These are phyloP conservation scores for Phallus indusiatus DNA, from an alignment of 768 basidiomycete genomes.

Conservation along the genomic window DNA sequence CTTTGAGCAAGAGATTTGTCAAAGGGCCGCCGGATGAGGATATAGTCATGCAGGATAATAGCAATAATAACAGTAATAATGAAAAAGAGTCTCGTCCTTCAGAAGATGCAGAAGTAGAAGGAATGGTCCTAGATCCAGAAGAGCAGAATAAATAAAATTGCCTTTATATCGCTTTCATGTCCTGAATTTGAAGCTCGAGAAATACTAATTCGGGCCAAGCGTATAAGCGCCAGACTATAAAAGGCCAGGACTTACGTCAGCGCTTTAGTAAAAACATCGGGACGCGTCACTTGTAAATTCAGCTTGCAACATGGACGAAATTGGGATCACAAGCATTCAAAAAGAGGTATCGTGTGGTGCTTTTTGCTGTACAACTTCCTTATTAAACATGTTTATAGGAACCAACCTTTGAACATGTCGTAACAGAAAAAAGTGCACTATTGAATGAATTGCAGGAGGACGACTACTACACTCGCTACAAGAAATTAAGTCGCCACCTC, in stretches of 20 bases:
- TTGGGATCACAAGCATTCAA: slow-evolving; percentile 69
- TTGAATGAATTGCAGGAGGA: slow-evolving; percentile 81
- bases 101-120: slow-evolving; percentile 14
- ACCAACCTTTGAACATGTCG: slow-evolving; percentile 79
- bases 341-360: slow-evolving; percentile 51
- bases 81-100: not conserved
- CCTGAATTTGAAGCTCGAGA: too few species aligned
- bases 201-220: too few species aligned
- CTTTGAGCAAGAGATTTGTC: slow-evolving; percentile 14
- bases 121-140: slow-evolving; percentile 14
- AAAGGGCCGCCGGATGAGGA: slow-evolving; percentile 7
- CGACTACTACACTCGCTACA: slow-evolving; percentile 95
- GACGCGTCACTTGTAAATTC: slow-evolving; percentile 7
- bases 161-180: not conserved
- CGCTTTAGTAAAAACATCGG: not conserved
- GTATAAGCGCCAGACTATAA: too few species aligned
- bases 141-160: slow-evolving; percentile 11
- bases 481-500: slow-evolving; percentile 88
- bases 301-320: slow-evolving; percentile 63
- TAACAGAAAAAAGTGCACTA: slow-evolving; percentile 82
- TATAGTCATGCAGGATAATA: not conserved
- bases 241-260: not conserved
- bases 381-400: slow-evolving; percentile 41
- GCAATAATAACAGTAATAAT: not conserved
- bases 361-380: not conserved